phyloP scores from a whole-genome alignment of 805 yeast genomes.

The Lachancea waltii region DNA sequence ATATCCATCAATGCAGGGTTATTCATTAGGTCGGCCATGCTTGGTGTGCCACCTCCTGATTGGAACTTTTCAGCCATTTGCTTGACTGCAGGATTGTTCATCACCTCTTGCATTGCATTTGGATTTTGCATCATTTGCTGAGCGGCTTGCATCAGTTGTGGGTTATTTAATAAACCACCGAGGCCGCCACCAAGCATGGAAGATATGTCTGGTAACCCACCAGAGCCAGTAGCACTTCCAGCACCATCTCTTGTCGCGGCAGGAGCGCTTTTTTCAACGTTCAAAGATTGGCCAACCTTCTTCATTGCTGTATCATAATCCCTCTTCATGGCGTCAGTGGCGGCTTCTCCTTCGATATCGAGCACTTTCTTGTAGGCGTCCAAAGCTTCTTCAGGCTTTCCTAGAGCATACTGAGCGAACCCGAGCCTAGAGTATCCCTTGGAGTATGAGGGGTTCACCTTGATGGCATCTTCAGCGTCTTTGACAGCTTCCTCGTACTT shows the following conservation, averaged over 20 bases:
- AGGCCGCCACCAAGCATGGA: conserved; percentile 63
- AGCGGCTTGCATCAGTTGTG: conserved; percentile 87
- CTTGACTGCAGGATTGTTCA: conserved; percentile 74
- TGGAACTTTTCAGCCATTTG: conserved; percentile 79
- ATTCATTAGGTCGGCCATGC: conserved; percentile 64
- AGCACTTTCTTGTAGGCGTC: conserved; percentile 87
- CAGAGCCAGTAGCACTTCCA: conserved; percentile 25
- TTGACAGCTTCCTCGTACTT: conserved; percentile 70
- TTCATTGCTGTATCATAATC: conserved; percentile 92
- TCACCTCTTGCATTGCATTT: conserved; percentile 58
- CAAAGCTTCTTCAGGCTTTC: conserved; percentile 84
- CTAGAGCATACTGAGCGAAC: conserved; percentile 86
- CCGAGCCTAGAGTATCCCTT: conserved; percentile 96
- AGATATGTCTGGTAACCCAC: conserved; percentile 74
- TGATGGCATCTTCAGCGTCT: conserved; percentile 80
- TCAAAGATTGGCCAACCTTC: conserved; percentile 73
- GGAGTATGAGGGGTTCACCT: conserved; percentile 70
- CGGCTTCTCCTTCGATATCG: conserved; percentile 76
- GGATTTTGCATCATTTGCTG: conserved; percentile 86
- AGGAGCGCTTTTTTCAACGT: conserved; percentile 30
- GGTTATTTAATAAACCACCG: conserved; percentile 72
- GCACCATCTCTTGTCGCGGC: conserved; percentile 21
- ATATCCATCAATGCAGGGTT: conserved; percentile 70
- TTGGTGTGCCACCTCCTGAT: conserved; percentile 59
- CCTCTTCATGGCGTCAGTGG: conserved; percentile 83